Conservation (phyloP, 1,139 yeast genomes). For the Yamadazyma sp. region DNA sequence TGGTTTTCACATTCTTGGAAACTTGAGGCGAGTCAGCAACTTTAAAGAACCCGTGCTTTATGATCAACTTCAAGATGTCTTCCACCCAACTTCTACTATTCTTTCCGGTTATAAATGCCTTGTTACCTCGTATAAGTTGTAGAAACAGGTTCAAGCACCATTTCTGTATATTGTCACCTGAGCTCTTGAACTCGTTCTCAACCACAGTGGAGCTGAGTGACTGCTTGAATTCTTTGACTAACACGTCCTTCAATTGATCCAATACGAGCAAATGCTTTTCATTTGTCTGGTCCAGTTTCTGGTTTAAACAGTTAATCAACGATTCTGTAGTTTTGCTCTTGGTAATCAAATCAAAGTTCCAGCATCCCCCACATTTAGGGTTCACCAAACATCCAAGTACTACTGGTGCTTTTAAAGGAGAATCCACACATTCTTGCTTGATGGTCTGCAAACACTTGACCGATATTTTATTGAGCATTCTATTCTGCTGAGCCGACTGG, state of each 20-base stretch:
- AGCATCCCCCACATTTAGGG: conserved; percentile 55
- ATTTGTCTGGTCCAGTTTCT: conserved; percentile 12
- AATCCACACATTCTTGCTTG: conserved; percentile 31
- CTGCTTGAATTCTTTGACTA: conserved; percentile 22
- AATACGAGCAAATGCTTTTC: conserved; percentile 16
- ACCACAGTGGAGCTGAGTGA: conserved; percentile 23
- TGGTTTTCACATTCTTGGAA: conserved; percentile 33
- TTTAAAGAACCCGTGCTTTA: conserved; percentile 57
- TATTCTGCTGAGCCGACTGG: conserved; percentile 66
- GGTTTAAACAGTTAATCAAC: conserved; percentile 39
- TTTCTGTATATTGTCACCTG: conserved; percentile 49
- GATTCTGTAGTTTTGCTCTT: conserved; percentile 67
- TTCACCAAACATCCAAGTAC: conserved; percentile 50
- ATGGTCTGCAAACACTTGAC: conserved; percentile 48
- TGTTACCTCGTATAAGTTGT: conserved; percentile 54
- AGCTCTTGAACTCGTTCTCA: conserved; percentile 16
- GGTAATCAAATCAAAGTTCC: conserved; percentile 77
- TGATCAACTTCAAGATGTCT: conserved; percentile 49
- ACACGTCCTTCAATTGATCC: conserved; percentile 21
- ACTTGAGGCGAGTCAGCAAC: conserved; percentile 15
- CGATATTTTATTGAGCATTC: conserved; percentile 70
- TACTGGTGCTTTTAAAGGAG: conserved; percentile 47
- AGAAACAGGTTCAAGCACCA: conserved; percentile 72
- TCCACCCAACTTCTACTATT: conserved; percentile 30
- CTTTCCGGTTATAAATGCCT: conserved; percentile 19